These are phyloP conservation scores for Heliosperma pusillum DNA, from an alignment of 148 eudicot species.

Conservation along the genomic window DNA sequence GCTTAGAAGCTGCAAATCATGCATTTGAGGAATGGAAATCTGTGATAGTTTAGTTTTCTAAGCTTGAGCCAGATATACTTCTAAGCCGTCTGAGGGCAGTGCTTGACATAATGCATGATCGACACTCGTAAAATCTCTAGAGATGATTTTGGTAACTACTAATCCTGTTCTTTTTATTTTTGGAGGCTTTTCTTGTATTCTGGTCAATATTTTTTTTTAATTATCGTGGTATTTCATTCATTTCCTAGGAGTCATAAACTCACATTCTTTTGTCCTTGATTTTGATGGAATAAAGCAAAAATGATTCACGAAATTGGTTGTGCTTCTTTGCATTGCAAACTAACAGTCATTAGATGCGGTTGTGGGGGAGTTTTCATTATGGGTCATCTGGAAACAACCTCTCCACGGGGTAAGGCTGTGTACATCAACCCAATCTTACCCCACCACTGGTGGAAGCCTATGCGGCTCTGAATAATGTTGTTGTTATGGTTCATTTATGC, in stretches of 20 bases:
- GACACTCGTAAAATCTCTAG: slow-evolving; percentile 40
- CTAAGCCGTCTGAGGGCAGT: slow-evolving; percentile 53
- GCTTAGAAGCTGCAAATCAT: slow-evolving; percentile 31
- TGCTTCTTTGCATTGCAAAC: no score
- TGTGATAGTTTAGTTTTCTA: slow-evolving; percentile 57
- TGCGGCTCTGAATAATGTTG: no score
- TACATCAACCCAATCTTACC: no score
- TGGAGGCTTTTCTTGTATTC: neutral
- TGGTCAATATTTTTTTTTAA: neutral
- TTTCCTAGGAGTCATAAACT: no score
- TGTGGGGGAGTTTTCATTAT: no score
- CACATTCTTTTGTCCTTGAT: no score
- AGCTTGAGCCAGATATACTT: slow-evolving; percentile 65
- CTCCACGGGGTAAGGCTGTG: no score
- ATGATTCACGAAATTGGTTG: no score
- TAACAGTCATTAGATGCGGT: no score
- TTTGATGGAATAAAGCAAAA: no score
- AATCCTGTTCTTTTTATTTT: neutral
- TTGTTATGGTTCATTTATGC: neutral
- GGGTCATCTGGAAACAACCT: no score
- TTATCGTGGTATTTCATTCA: neutral
- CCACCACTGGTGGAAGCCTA: no score
- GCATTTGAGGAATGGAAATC: slow-evolving; percentile 75
- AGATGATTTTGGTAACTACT: slow-evolving; percentile 47
- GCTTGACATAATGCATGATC: slow-evolving; percentile 61